Evolutionary conservation across 495 filamentous ascomycete species (phyloP).

Genomic region (Talaromyces trachyspermus): DNA sequence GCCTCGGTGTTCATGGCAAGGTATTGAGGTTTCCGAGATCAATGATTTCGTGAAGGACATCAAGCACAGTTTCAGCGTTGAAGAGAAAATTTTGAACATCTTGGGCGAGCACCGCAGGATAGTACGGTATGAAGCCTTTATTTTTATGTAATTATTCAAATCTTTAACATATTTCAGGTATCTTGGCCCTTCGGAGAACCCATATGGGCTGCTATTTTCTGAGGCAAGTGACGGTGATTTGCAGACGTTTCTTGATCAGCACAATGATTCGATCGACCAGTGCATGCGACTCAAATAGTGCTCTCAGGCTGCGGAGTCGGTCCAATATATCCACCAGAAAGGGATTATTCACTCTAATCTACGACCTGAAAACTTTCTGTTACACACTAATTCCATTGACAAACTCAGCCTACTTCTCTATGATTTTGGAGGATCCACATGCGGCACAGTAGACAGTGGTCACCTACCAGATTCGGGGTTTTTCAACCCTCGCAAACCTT

Average conservation of each 20-base stretch:
- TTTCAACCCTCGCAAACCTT: conserved; percentile 15
- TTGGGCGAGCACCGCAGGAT: conserved; percentile 13
- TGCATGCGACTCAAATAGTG: conserved; percentile 16
- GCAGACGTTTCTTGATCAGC: conserved; percentile 14
- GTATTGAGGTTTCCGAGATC: neutral
- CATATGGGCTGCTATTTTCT: conserved; percentile 11
- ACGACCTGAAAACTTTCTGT: conserved; percentile 18
- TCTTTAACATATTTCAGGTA: conserved; percentile 7
- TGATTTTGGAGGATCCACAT: conserved; percentile 23
- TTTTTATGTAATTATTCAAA: neutral
- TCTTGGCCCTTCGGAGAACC: conserved; percentile 12
- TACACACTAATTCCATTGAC: conserved; percentile 12
- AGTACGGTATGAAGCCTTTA: conserved; percentile 9
- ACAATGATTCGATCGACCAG: conserved; percentile 12
- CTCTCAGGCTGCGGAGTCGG: conserved; percentile 17
- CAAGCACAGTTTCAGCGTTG: conserved; percentile 13
- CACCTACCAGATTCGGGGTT: conserved; percentile 19
- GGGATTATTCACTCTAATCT: conserved; percentile 19
- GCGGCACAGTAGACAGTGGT: conserved; percentile 17
- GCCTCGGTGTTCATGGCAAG: conserved; percentile 12
- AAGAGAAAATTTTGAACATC: conserved; percentile 12
- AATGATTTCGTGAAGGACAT: conserved; percentile 9
- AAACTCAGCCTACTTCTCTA: conserved; percentile 18
- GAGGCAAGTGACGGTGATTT: conserved; percentile 17
- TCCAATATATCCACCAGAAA: conserved; percentile 15